Conservation (phyloP, 495 filamentous ascomycete species). For the Penicillium alfredii region DNA sequence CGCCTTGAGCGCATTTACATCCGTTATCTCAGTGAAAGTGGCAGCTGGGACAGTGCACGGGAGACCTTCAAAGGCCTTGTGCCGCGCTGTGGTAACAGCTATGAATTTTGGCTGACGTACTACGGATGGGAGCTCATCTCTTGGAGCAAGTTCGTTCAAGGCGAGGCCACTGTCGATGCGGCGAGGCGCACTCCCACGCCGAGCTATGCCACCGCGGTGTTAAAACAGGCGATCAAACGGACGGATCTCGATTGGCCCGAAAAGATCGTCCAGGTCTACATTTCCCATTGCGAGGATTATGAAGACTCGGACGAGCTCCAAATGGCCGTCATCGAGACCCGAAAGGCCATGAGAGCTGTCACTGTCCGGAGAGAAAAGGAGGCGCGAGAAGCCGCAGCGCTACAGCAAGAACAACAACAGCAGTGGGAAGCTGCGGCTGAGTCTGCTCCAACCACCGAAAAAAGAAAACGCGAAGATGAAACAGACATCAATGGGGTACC, state of each 20-base stretch:
- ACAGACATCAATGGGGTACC: constrained; percentile 35
- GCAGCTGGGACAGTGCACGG: constrained; percentile 60
- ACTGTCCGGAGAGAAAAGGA: constrained; percentile 63
- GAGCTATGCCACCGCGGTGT: constrained; percentile 60
- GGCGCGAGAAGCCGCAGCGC: constrained; percentile 48
- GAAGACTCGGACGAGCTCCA: constrained; percentile 68
- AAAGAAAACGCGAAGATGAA: constrained; percentile 68
- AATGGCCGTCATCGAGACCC: constrained; percentile 60
- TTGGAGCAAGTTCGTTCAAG: constrained; percentile 53
- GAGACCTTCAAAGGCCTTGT: constrained; percentile 69
- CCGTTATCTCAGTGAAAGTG: constrained; percentile 76
- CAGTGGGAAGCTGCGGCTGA: constrained; percentile 17
- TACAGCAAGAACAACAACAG: constrained; percentile 32
- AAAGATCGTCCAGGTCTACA: constrained; percentile 73
- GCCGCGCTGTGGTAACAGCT: constrained; percentile 61
- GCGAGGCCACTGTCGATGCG: constrained; percentile 41
- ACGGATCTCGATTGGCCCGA: constrained; percentile 85
- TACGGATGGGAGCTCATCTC: constrained; percentile 84
- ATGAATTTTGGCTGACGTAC: constrained; percentile 89
- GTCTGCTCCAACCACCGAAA: constrained; percentile 38
- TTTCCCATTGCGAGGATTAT: constrained; percentile 82
- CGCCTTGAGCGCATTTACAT: constrained; percentile 87
- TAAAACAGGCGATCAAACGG: constrained; percentile 65
- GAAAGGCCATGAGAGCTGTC: constrained; percentile 57
- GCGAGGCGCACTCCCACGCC: constrained; percentile 48